These are phyloP conservation scores for Dicorynia guianensis DNA, from an alignment of 306 rosid species.

Conservation along the genomic window DNA sequence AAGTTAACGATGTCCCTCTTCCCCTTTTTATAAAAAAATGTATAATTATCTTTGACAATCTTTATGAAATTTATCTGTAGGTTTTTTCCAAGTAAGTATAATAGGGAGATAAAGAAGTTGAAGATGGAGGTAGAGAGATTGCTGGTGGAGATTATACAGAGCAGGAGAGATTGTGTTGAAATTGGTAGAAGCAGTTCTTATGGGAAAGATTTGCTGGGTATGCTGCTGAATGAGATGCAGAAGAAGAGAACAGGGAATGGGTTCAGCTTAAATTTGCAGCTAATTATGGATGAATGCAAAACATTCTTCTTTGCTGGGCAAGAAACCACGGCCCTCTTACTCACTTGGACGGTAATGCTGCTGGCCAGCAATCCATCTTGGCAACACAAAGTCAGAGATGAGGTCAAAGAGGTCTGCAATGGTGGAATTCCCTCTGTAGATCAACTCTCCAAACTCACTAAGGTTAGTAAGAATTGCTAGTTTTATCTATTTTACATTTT, in stretches of 20 bases:
- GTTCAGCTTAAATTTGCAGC: slow-evolving; percentile 65
- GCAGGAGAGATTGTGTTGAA: slow-evolving; percentile 84
- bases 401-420: slow-evolving; percentile 67
- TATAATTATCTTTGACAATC: background rate
- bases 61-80: slow-evolving; percentile 38
- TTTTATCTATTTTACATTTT: background rate
- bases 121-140: slow-evolving; percentile 85
- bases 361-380: slow-evolving; percentile 75
- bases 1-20: too few relatives aligned
- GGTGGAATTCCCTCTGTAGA: slow-evolving; percentile 63
- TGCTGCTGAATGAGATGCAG: slow-evolving; percentile 81
- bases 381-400: slow-evolving; percentile 76
- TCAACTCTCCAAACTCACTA: slow-evolving; percentile 77
- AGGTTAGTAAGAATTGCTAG: slow-evolving; percentile 47
- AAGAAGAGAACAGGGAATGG: slow-evolving; percentile 55
- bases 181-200: slow-evolving; percentile 78
- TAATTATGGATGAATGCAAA: slow-evolving; percentile 94
- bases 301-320: slow-evolving; percentile 98
- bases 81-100: slow-evolving; percentile 88
- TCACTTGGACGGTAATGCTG: slow-evolving; percentile 93
- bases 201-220: slow-evolving; percentile 88
- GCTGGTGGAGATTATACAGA: slow-evolving; percentile 88
- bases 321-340: slow-evolving; percentile 89
- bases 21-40: background rate
- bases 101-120: slow-evolving; percentile 81